These are phyloP conservation scores for Drechslerella dactyloides DNA, from an alignment of 2,329 filamentous ascomycete genomes.

Conservation along the genomic window DNA sequence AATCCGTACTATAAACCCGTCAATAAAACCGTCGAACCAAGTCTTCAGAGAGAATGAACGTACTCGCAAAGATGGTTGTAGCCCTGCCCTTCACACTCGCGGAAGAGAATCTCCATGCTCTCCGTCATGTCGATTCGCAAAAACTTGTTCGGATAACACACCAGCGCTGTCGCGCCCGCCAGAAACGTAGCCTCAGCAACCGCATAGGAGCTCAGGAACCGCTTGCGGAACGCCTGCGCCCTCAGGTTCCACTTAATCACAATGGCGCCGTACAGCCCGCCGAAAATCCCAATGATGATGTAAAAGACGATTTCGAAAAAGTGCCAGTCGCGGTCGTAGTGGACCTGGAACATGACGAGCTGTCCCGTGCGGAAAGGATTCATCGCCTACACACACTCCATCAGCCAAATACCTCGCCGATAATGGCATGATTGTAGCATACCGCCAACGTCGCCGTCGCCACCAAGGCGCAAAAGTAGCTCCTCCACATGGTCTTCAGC, in stretches of 20 bases:
- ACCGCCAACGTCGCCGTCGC: constrained; percentile 86
- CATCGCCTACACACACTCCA: constrained; percentile 69
- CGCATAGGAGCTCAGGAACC: constrained; percentile 82
- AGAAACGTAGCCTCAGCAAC: constrained; percentile 85
- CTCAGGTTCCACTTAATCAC: constrained; percentile 98
- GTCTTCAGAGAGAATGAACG: constrained; percentile 56
- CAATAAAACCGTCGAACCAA: neutral
- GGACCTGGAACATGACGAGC: constrained; percentile 98
- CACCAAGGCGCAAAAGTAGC: constrained; percentile 95
- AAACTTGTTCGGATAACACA: constrained; percentile 98
- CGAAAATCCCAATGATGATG: constrained; percentile 87
- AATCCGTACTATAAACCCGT: constrained; percentile 61
- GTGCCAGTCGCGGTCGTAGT: constrained; percentile 95
- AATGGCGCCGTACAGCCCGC: constrained; percentile 91
- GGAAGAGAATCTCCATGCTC: constrained; percentile 97
- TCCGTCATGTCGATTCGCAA: constrained; percentile 98
- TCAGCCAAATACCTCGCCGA: neutral
- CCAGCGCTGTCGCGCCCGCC: constrained; percentile 79
- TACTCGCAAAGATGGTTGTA: constrained; percentile 88
- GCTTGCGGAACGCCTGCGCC: constrained; percentile 90
- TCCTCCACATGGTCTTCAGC: constrained; percentile 95
- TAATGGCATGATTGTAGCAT: constrained; percentile 55
- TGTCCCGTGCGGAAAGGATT: constrained; percentile 97
- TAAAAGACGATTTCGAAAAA: constrained; percentile 97
- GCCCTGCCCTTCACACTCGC: constrained; percentile 86